Conservation (phyloP, 108 stramenopile species). For the Licmophora abbreviata region DNA sequence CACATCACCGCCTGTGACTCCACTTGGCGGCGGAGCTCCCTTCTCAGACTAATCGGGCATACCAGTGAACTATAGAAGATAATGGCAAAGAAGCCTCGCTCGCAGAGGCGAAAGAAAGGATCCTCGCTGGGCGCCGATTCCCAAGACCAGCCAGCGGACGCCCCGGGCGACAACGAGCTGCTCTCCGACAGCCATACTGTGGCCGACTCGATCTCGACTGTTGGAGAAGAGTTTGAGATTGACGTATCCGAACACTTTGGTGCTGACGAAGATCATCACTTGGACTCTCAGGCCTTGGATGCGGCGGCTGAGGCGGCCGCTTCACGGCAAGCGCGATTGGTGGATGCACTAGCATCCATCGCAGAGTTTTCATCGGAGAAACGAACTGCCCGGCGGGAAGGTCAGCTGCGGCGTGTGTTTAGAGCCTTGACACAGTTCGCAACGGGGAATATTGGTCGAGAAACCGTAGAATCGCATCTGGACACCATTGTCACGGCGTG, state of each 20-base stretch:
- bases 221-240: conserved; percentile 3
- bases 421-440: conserved; percentile 59
- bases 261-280: conserved; percentile 1
- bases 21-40: no score
- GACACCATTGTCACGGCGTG: conserved; percentile 22
- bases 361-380: conserved; percentile 47
- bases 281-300: not conserved
- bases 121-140: not conserved
- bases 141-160: conserved; percentile 2
- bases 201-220: conserved; percentile 17
- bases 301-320: conserved; percentile 8
- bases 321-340: conserved; percentile 17
- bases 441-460: conserved; percentile 21
- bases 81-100: conserved; percentile 14
- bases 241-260: not conserved
- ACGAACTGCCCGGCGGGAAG: conserved; percentile 54
- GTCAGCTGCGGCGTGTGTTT: conserved; percentile 40
- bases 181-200: conserved; percentile 39
- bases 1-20: no score
- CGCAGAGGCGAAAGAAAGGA: conserved; percentile 10
- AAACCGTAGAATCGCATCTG: conserved; percentile 17
- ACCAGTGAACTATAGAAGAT: no score
- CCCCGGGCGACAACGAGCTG: conserved; percentile 14
- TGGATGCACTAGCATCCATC: conserved; percentile 13
- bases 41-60: no score